Base-by-base conservation (phyloP, 2,329 filamentous ascomycete genomes). In the Microdochium bolleyi region DNA sequence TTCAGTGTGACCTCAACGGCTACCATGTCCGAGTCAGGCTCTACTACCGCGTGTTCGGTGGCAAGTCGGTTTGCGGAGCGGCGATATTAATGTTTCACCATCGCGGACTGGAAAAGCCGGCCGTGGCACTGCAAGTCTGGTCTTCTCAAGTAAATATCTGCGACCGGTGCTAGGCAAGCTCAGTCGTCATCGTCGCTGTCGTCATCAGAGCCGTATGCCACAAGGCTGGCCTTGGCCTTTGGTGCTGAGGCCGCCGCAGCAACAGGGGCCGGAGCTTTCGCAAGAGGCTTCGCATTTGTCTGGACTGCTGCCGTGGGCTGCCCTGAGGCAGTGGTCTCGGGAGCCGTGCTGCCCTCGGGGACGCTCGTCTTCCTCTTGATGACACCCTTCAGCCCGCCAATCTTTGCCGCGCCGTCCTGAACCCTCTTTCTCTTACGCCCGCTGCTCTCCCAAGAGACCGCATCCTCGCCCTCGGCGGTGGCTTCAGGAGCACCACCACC, bases 141-240 rank as follows among this genome's bases (percentile, higher is more conserved):
- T n/a, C n/a, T n/a, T n/a, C n/a, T n/a, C n/a, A n/a, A n/a, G n/a
- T n/a, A n/a, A n/a, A n/a, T n/a, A n/a, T n/a, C n/a, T n/a, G n/a
- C n/a, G n/a, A n/a, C n/a, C n/a, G n/a, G n/a, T n/a, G n/a, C n/a
- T n/a, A n/a, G n/a, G n/a, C 24, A 22, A 19, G 8, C 24, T 38
- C 52, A 57, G 48, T 58, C 58, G 16, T 63, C 66, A 22, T 78
- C 74, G 46, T 77, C n/a, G n/a, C n/a, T n/a, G n/a, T n/a, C 75
- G 19, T 73, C 71, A 48, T 82, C 80, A 1, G 80, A 84, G 4
- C 74, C 80, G 56, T 84, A 84, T 53, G 71, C 73, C 13, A 83
- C 80, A 38, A 84, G 61, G 0, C 71, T 72, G 48, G 73, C 51
- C 8, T 64, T 62, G 2, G 67, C 56, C 53, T 67, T 69, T 21